These are phyloP conservation scores for Thelephora aurantiotincta DNA, from an alignment of 768 basidiomycete genomes.

Conservation along the genomic window DNA sequence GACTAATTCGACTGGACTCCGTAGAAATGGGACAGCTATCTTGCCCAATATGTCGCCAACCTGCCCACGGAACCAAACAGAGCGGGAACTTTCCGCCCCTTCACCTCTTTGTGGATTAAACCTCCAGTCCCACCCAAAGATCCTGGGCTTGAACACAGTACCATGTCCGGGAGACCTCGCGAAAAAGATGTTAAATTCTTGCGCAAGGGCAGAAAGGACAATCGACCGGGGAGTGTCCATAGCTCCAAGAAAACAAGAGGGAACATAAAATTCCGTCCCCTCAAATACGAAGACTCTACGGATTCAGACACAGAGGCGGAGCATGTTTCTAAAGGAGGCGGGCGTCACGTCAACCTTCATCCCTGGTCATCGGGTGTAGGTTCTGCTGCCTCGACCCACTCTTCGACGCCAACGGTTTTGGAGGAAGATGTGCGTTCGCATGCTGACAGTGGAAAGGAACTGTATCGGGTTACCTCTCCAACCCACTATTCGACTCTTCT, in stretches of 20 bases:
- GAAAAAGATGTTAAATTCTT: slow-evolving; percentile 14
- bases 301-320: slow-evolving; percentile 19
- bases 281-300: slow-evolving; percentile 11
- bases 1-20: not conserved
- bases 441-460: slow-evolving; percentile 10
- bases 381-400: slow-evolving; percentile 9
- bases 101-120: slow-evolving; percentile 33
- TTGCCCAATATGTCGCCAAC: slow-evolving; percentile 40
- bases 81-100: slow-evolving; percentile 43
- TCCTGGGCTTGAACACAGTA: not conserved
- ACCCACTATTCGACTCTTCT: slow-evolving; percentile 1
- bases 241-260: slow-evolving; percentile 26
- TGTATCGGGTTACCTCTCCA: slow-evolving; percentile 7
- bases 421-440: slow-evolving; percentile 5
- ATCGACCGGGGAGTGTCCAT: not conserved
- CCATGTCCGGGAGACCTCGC: slow-evolving; percentile 7
- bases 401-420: slow-evolving; percentile 11
- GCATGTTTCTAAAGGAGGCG: slow-evolving; percentile 37
- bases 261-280: slow-evolving; percentile 21
- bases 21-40: slow-evolving; percentile 59
- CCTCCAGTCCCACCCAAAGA: slow-evolving; percentile 5
- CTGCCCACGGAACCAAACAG: slow-evolving; percentile 32
- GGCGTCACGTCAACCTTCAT: slow-evolving; percentile 9
- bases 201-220: slow-evolving; percentile 7
- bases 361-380: slow-evolving; percentile 6